These are phyloP conservation scores for Aspergillus versicolor DNA, from an alignment of 2,329 filamentous ascomycete species.

Conservation along the genomic window DNA sequence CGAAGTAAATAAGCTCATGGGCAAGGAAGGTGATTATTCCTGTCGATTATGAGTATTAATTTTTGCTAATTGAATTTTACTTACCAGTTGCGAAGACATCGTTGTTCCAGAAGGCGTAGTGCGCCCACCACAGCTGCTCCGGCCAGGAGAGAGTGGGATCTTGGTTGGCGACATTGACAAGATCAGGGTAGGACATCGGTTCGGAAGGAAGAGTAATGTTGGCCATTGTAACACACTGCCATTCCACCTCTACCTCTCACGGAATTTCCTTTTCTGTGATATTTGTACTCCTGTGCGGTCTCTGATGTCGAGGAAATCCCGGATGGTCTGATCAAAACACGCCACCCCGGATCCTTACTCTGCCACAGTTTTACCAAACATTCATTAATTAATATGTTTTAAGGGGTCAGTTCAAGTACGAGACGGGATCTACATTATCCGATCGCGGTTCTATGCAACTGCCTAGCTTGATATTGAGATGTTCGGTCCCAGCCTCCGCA, in stretches of 20 bases:
- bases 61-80: too few relatives aligned
- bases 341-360: slow-evolving; percentile 20
- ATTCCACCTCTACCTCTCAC: background rate
- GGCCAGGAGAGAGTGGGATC: slow-evolving; percentile 81
- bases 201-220: slow-evolving; percentile 16
- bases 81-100: slow-evolving; percentile 69
- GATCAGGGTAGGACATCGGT: slow-evolving; percentile 58
- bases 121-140: slow-evolving; percentile 88
- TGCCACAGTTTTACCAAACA: background rate
- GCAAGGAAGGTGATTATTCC: slow-evolving; percentile 94
- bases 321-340: slow-evolving; percentile 22
- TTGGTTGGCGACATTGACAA: slow-evolving; percentile 62
- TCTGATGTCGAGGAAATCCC: slow-evolving; percentile 10
- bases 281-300: slow-evolving; percentile 5
- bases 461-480: background rate
- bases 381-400: background rate
- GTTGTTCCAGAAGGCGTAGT: slow-evolving; percentile 96
- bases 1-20: slow-evolving; percentile 93
- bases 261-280: background rate
- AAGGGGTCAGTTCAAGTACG: background rate
- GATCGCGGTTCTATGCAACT: background rate
- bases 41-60: slow-evolving; percentile 44
- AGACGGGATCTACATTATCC: background rate
- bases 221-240: slow-evolving; percentile 13
- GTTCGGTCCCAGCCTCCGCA: background rate